A percentile compares a stretch with the other conserved stretches of the same genome.
phyloP scores from a whole-genome alignment of 148 eudicot species.

The Persicaria maculosa region DNA sequence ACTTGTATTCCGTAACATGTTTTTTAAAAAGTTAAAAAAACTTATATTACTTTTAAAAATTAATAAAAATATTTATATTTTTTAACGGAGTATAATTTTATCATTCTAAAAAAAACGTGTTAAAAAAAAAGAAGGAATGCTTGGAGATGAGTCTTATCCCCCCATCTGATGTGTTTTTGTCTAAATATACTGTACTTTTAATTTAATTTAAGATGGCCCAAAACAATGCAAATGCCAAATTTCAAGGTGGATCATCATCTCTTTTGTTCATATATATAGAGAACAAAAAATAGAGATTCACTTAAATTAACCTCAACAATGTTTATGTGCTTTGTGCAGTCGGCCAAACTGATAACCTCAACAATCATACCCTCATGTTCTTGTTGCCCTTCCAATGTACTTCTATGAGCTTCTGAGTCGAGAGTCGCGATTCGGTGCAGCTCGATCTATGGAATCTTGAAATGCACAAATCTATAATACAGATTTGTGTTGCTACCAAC shows the following conservation, averaged over 20 bases:
- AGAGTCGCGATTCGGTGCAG: too few species aligned
- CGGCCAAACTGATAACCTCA: not conserved
- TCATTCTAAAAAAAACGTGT: too few species aligned
- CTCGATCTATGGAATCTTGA: too few species aligned
- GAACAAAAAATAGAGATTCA: not conserved
- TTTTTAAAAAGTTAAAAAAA: too few species aligned
- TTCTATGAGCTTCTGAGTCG: not conserved
- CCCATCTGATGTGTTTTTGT: not conserved
- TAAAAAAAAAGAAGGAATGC: not conserved
- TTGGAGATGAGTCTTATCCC: not conserved
- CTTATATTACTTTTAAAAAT: too few species aligned
- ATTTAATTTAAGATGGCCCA: not conserved
- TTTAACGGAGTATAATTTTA: too few species aligned
- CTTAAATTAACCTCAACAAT: not conserved
- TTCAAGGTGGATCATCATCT: not conserved
- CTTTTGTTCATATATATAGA: not conserved
- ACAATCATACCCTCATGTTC: not conserved
- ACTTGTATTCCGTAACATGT: too few species aligned
- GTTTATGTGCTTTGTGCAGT: conserved; percentile 1
- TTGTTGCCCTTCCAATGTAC: not conserved
- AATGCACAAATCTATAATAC: too few species aligned
- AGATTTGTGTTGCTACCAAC: too few species aligned
- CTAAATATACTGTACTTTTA: not conserved
- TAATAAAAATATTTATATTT: too few species aligned
- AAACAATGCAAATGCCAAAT: not conserved